Evolutionary conservation across 495 filamentous ascomycete species (phyloP), one percentile per base, ranked within the genome.

Genomic region (Parathielavia appendiculata): DNA sequence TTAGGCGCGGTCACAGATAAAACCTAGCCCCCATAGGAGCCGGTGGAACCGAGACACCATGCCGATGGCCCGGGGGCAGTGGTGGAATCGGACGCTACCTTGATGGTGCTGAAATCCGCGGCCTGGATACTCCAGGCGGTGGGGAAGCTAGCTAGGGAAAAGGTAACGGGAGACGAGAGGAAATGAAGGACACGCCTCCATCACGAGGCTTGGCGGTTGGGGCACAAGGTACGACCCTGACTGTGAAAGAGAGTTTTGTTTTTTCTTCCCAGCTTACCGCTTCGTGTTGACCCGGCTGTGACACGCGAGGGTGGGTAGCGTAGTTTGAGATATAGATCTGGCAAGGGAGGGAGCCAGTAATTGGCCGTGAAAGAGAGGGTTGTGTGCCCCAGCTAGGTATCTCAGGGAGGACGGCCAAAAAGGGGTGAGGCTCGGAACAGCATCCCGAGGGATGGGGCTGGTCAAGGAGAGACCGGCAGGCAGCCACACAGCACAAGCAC

Each of bases 131-230:
- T n/a, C n/a, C n/a, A n/a, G n/a, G 7, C 2, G 9, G 2, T 1
- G 44, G 10, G 22, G 10, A 16, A 23, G 16, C 13, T 36, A 36
- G 30, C 30, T 30, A 11, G n/a, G n/a, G n/a, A n/a, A n/a, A n/a
- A n/a, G 44, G 9, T 47, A 26, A 16, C 17, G 7, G 1, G 2
- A 13, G 7, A 30, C 36, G 20, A 32, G 13, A 49, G 23, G 17
- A 17, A 35, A n/a, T 2, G 49, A 22, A 53, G 51, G 51, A 53
- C 51, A 43, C 13, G 14, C 2, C 0, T 26, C 49, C 51, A 53
- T 53, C 51, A 53, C 51, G 51, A 53, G 51, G 30, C 51, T 53
- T 53, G 51, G 51, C 51, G 19, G 36, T 19, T 32, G 16, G 26
- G 6, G 34, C 23, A 51, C 49, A n/a, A 43, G 16, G 40, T 43